Evolutionary conservation across 164 flowering plant genomes (phyloP), one percentile per base, ranked within the genome.

Genomic region (grape (Vitis vinifera)): DNA sequence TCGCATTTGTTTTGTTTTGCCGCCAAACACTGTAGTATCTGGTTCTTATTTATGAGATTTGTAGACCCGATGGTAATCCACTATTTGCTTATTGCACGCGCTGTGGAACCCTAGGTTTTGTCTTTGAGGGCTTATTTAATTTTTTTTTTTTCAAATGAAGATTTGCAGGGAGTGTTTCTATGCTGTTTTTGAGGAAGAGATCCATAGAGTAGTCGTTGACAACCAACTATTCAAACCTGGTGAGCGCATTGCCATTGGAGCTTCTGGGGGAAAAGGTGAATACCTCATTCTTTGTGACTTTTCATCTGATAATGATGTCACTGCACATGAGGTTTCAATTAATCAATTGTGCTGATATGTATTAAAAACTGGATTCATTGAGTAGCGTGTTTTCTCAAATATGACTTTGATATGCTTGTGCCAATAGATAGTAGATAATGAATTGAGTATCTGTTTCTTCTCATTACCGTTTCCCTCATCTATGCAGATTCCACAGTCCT

Each of bases 221-320:
- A 91, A 93, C 71, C 91, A 82, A 53, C 79, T 95, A 2, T 95
- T 95, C 71, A 91, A 83, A 79, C 87, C 92, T 44, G 97, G 98
- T 6, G 97, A 95, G 64, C 97, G 97, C 17, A 72, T 95, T 37
- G 98, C 94, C 10, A 87, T 95, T 78, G 99, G 96, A 55, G 99
- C 98, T 62, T 95, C 99, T 56, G 99, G 99, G 66, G 99, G 99
- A 29, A 95, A 95, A 93, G 99, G 99, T 91, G 53, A 14, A 15
- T 9, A 14, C 3, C 10, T 62, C 17, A 30, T 47, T 14, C 8
- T 16, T 58, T 13, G 10, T 31, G 50, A 49, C 14, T 17, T 55
- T 66, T n/a, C 23, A 51, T 3, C 49, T 17, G 5, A 29, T 31
- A 55, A 37, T 37, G 44, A 37, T 37, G 27, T 0, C 44, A 37